These are phyloP conservation scores for Yamadazyma ubonensis DNA, from an alignment of 805 yeast genomes.

Conservation along the genomic window DNA sequence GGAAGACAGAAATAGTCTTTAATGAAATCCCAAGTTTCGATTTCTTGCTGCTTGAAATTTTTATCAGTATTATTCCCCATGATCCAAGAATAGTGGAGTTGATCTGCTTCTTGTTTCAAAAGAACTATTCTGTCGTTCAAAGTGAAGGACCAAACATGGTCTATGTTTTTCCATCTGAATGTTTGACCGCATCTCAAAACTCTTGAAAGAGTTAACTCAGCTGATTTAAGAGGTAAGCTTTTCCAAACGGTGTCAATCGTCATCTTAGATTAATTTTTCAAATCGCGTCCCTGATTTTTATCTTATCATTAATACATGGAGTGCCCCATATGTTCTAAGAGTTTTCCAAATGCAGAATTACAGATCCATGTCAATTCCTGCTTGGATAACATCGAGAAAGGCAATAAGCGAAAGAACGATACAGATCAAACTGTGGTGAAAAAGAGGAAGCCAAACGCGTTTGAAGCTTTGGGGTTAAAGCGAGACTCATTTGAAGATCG, in stretches of 20 bases:
- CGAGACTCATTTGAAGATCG: slow-evolving; percentile 24
- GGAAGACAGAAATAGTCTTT: slow-evolving; percentile 70
- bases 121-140: slow-evolving; percentile 59
- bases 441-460: slow-evolving; percentile 22
- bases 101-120: slow-evolving; percentile 55
- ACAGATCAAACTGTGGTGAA: neutral
- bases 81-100: slow-evolving; percentile 51
- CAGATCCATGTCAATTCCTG: slow-evolving; percentile 44
- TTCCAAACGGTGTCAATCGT: slow-evolving; percentile 26
- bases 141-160: slow-evolving; percentile 66
- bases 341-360: slow-evolving; percentile 22
- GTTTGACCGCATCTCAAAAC: slow-evolving; percentile 86
- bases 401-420: neutral
- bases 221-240: slow-evolving; percentile 18
- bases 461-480: slow-evolving; percentile 35
- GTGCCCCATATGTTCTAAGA: slow-evolving; percentile 39
- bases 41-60: slow-evolving; percentile 9
- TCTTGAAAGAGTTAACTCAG: slow-evolving; percentile 58
- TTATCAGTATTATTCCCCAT: slow-evolving; percentile 19
- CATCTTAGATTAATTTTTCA: slow-evolving; percentile 16
- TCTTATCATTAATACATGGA: slow-evolving; percentile 14
- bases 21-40: slow-evolving; percentile 45
- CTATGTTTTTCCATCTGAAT: slow-evolving; percentile 70
- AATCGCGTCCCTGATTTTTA: slow-evolving; percentile 5
- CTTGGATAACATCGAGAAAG: slow-evolving; percentile 30